Conservation (phyloP, 768 basidiomycete genomes). For the Lentinula lateritia region DNA sequence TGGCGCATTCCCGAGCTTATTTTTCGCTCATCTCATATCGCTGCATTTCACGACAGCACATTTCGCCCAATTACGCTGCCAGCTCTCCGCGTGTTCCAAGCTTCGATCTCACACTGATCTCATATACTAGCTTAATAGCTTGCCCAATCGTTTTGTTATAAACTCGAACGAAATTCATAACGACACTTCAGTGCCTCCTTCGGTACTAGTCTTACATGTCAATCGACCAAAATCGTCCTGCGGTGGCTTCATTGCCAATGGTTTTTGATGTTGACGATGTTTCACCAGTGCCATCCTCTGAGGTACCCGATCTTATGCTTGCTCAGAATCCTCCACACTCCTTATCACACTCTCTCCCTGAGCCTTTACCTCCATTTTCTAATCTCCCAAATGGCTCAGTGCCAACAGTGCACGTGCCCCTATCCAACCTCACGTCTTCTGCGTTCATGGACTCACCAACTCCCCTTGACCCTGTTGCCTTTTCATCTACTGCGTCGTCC, state of each 20-base stretch:
- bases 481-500: slow-evolving; percentile 9
- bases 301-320: slow-evolving; percentile 18
- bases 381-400: slow-evolving; percentile 20
- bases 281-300: slow-evolving; percentile 19
- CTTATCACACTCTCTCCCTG: slow-evolving; percentile 23
- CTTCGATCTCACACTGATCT: slow-evolving; percentile 8
- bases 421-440: slow-evolving; percentile 29
- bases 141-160: slow-evolving; percentile 1
- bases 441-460: slow-evolving; percentile 22
- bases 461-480: slow-evolving; percentile 6
- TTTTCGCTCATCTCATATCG: not conserved
- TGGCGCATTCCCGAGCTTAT: not conserved
- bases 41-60: not conserved
- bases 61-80: not conserved
- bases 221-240: slow-evolving; percentile 5
- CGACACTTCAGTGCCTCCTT: not conserved
- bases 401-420: slow-evolving; percentile 32
- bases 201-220: slow-evolving; percentile 7
- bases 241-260: slow-evolving; percentile 20
- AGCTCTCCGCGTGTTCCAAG: slow-evolving; percentile 5
- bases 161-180: not conserved
- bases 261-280: slow-evolving; percentile 26
- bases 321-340: slow-evolving; percentile 15
- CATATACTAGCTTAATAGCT: not conserved
- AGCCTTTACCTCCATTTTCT: slow-evolving; percentile 24